Evolutionary conservation across 164 flowering plant species (phyloP).

Genomic region (Akebia trifoliata): DNA sequence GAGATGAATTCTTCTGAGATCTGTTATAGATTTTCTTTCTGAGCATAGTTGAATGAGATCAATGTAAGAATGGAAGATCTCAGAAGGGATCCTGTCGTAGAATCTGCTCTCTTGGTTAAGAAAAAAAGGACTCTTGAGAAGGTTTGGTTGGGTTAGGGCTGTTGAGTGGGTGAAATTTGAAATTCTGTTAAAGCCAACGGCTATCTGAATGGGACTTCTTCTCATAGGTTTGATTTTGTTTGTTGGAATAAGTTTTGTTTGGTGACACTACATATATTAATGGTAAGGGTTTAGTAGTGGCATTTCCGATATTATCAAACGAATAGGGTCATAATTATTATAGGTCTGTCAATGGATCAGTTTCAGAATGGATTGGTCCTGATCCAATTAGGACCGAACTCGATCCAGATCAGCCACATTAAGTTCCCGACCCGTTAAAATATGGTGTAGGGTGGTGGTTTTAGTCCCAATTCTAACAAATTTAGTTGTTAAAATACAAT

Average conservation of each 20-base stretch:
- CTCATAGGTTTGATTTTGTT: slow-evolving; percentile 1
- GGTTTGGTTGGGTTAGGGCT: neutral
- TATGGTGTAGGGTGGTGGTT: no score
- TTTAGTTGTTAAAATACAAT: no score
- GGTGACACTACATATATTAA: neutral
- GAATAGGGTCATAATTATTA: no score
- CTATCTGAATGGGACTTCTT: neutral
- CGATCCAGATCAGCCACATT: no score
- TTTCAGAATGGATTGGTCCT: no score
- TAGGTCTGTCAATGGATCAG: no score
- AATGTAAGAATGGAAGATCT: slow-evolving; percentile 19
- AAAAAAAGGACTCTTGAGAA: neutral
- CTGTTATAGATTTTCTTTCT: slow-evolving; percentile 16
- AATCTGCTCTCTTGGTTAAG: neutral
- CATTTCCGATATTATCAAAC: no score
- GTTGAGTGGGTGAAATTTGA: slow-evolving; percentile 5
- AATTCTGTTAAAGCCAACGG: slow-evolving; percentile 4
- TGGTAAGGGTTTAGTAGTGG: neutral
- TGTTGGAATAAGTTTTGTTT: neutral
- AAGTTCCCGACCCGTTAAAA: no score
- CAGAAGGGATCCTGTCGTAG: neutral
- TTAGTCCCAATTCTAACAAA: no score
- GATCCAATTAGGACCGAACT: no score
- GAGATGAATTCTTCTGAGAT: slow-evolving; percentile 26
- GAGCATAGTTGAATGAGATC: slow-evolving; percentile 30